Evolutionary conservation across 2,329 filamentous ascomycete genomes (phyloP), one percentile per base, ranked within the genome.

Genomic region (Aureobasidium namibiae): DNA sequence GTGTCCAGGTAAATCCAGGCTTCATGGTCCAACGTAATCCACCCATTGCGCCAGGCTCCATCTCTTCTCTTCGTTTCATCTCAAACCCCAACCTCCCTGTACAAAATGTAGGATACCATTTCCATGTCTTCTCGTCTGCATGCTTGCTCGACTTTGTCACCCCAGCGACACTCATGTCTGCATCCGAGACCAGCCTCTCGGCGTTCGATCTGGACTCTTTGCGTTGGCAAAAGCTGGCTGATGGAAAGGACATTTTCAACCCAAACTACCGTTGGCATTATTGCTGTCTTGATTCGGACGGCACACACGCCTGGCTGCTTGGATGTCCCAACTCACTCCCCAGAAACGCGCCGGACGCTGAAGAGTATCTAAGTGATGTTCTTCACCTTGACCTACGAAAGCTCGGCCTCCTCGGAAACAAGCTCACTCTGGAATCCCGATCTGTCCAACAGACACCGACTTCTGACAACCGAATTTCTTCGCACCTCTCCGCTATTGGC

Each of bases 231-330:
- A 95, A 92, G 70, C 80, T 99, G 18, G 94, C 92, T 1, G 92
- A 96, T 68, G 94, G 94, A 3, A 88, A 90, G 52, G 94, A 99
- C 69, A 87, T 99, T 34, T 99, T 96, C 75, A 89, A 89, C 65
- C 79, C 85, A 0, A 90, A 88, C n/a, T 97, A 94, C 72, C 85
- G 92, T 61, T 99, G 94, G 94, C 92, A 97, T 72, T 99, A 99
- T 70, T 97, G 94, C 72, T 95, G 91, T 3, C 88, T 96, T 74
- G 95, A 96, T 69, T 87, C 94, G 62, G 90, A 95, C 67, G 92
- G 92, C 6, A 96, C 94, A 7, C 96, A 95, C 70, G 94, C 91
- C 8, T 99, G 94, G 92, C 79, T 99, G 24, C 80, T 99, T n/a
- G 94, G 94, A 9, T 96, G 91, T 67, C 89, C 89, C 2, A 87